A percentile compares a stretch with the other conserved stretches of the same genome.
Evolutionary conservation across 2,329 filamentous ascomycete species (phyloP).

Genomic region (Penicillium occitanis): DNA sequence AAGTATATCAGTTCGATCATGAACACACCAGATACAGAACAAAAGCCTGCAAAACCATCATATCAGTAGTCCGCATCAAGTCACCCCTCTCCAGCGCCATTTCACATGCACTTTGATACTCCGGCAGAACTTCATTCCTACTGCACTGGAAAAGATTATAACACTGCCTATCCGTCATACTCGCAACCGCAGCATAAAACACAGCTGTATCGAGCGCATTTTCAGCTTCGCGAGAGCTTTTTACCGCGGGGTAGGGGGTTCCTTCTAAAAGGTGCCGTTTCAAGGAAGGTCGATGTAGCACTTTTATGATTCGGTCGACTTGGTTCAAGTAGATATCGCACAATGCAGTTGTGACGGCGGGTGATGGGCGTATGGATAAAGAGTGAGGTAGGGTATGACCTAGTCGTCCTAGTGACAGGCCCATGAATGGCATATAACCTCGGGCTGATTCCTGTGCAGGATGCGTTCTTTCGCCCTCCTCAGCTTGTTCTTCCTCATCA

Average conservation of each 20-base stretch:
- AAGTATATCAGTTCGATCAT: background rate
- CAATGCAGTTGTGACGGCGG: slow-evolving; percentile 16
- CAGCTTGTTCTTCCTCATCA: background rate
- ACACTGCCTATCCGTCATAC: slow-evolving; percentile 25
- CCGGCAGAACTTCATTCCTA: slow-evolving; percentile 16
- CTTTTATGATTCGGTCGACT: slow-evolving; percentile 26
- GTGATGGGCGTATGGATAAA: slow-evolving; percentile 9
- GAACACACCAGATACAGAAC: slow-evolving; percentile 27
- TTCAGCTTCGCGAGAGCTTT: slow-evolving; percentile 5
- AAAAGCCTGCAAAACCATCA: slow-evolving; percentile 28
- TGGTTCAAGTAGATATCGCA: slow-evolving; percentile 25
- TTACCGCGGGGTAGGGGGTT: slow-evolving; percentile 13
- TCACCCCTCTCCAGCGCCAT: slow-evolving; percentile 22
- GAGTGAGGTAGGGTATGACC: slow-evolving; percentile 4
- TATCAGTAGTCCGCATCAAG: slow-evolving; percentile 23
- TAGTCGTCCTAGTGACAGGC: slow-evolving; percentile 1
- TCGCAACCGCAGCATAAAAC: slow-evolving; percentile 25
- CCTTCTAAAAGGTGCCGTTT: slow-evolving; percentile 23
- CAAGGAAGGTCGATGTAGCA: slow-evolving; percentile 27
- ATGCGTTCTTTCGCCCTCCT: background rate
- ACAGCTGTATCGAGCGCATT: slow-evolving; percentile 25
- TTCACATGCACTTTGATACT: slow-evolving; percentile 24
- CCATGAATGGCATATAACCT: slow-evolving; percentile 3
- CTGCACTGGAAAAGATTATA: slow-evolving; percentile 19
- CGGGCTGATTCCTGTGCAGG: background rate